Conservation (phyloP, 805 yeast genomes). For the Priceomyces castillae region DNA sequence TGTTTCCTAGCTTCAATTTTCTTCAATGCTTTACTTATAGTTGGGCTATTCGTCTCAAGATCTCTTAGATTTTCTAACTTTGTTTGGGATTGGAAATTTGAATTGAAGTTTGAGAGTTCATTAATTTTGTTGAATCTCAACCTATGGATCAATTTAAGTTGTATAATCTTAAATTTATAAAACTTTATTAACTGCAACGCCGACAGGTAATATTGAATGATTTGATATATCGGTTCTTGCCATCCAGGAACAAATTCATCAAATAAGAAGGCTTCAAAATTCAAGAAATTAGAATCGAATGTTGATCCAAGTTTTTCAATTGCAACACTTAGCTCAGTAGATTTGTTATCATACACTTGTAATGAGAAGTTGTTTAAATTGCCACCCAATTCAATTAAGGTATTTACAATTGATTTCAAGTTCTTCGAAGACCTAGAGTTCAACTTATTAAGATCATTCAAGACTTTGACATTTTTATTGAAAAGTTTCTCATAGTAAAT, state of each 20-base stretch:
- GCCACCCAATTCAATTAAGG: conserved; percentile 53
- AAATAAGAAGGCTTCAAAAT: conserved; percentile 43
- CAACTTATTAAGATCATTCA: conserved; percentile 35
- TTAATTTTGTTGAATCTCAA: conserved; percentile 38
- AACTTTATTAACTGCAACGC: conserved; percentile 46
- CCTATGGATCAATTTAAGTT: conserved; percentile 40
- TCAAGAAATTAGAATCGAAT: conserved; percentile 49
- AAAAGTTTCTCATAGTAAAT: conserved; percentile 34
- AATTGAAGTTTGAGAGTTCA: conserved; percentile 31
- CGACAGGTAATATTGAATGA: conserved; percentile 43
- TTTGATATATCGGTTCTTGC: conserved; percentile 51
- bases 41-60: conserved; percentile 36
- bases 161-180: conserved; percentile 52
- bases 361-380: conserved; percentile 55
- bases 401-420: conserved; percentile 36
- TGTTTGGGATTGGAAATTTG: conserved; percentile 15
- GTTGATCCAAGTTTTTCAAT: conserved; percentile 55
- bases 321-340: conserved; percentile 26
- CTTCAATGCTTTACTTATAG: conserved; percentile 34
- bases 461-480: conserved; percentile 30
- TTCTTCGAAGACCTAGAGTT: conserved; percentile 39
- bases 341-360: conserved; percentile 30
- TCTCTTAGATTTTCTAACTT: conserved; percentile 30
- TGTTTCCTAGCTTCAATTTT: conserved; percentile 28
- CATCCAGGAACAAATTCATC: conserved; percentile 39